A percentile compares a stretch with the other conserved stretches of the same genome.
Evolutionary conservation across 306 rosid genomes (phyloP).

Genomic region (Lablab purpureus): DNA sequence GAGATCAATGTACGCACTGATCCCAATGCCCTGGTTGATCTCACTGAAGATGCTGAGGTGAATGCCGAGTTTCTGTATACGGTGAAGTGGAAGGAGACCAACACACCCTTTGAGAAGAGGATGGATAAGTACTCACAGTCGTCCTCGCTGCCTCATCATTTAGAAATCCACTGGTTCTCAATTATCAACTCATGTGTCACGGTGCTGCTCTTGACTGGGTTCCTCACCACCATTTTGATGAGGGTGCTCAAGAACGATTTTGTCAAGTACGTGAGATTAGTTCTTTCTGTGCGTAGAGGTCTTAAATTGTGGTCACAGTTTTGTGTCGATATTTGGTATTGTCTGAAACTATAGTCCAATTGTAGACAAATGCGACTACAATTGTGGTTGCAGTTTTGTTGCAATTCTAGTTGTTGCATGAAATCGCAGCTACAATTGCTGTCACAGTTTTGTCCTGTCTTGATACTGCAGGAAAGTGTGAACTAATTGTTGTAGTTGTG

Average conservation of each 20-base stretch:
- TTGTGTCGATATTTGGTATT: background rate
- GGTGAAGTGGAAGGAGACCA: slow-evolving; percentile 84
- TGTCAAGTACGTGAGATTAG: slow-evolving; percentile 59
- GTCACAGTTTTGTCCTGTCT: background rate
- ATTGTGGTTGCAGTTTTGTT: background rate
- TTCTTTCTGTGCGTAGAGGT: background rate
- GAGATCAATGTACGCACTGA: slow-evolving; percentile 72
- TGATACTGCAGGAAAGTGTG: background rate
- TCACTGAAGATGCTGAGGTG: slow-evolving; percentile 74
- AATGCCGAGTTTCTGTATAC: slow-evolving; percentile 71
- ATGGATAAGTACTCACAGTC: slow-evolving; percentile 84
- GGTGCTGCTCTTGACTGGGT: slow-evolving; percentile 85
- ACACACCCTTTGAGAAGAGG: slow-evolving; percentile 78
- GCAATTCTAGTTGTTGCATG: background rate
- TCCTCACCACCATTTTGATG: slow-evolving; percentile 84
- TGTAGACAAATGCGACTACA: background rate
- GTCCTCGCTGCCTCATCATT: slow-evolving; percentile 78
- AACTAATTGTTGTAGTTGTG: background rate
- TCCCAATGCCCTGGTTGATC: slow-evolving; percentile 67
- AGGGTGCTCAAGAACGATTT: slow-evolving; percentile 93
- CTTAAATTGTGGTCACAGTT: background rate
- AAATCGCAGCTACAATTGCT: background rate
- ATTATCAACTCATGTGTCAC: slow-evolving; percentile 90
- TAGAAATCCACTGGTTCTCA: slow-evolving; percentile 95
- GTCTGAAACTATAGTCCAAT: background rate